Conservation (phyloP, 148 eudicot species). For the Persicaria maculosa region DNA sequence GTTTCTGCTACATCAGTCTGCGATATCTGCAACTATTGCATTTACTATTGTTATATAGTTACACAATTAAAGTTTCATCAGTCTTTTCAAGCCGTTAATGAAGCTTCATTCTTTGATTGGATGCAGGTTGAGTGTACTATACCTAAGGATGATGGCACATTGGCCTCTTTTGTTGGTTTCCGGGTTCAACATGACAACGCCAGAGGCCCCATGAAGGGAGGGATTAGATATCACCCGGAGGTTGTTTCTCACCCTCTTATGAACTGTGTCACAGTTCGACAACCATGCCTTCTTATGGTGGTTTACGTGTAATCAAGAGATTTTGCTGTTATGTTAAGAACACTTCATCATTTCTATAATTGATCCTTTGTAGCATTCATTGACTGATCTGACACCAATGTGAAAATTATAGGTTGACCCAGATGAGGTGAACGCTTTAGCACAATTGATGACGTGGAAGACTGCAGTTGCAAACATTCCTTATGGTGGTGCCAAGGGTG, state of each 20-base stretch:
- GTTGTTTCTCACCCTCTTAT: constrained; percentile 28
- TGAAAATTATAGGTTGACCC: constrained; percentile 67
- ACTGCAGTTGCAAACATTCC: constrained; percentile 98
- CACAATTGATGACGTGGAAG: constrained; percentile 99
- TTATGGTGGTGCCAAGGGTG: constrained; percentile 99
- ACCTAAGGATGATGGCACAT: constrained; percentile 89
- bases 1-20: not conserved
- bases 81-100: not conserved
- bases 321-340: not conserved
- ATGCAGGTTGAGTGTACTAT: constrained; percentile 96
- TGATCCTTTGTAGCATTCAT: not conserved
- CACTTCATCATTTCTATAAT: not conserved
- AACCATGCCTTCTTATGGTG: not conserved
- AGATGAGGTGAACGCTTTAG: constrained; percentile 98
- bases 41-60: not conserved
- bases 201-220: constrained; percentile 99
- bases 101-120: constrained; percentile 9
- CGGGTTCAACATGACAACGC: constrained; percentile 96
- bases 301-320: not conserved
- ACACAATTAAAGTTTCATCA: not conserved
- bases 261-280: not conserved
- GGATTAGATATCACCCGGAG: constrained; percentile 99
- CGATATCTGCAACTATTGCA: not conserved
- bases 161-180: constrained; percentile 89
- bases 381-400: not conserved